Evolutionary conservation across 2,329 filamentous ascomycete species (phyloP), one percentile per base, ranked within the genome.

Genomic region (Blastomyces percursus): DNA sequence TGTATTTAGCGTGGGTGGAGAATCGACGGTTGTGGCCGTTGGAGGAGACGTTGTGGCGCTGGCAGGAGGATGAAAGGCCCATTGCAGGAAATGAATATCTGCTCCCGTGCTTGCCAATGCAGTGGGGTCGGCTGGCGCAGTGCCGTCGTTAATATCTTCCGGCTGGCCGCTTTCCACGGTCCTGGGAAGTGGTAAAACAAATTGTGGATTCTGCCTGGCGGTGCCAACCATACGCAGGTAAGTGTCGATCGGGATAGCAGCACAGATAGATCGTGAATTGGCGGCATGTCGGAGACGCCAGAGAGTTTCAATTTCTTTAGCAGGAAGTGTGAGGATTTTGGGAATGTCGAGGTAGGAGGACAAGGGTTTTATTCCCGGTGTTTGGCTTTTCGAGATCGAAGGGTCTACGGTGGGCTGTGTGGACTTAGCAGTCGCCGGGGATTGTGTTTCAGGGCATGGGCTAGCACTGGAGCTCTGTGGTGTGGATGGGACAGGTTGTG

Each of bases 41-140:
- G 65, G 57, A 1, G 65, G 54, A 11, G 65, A 55, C n/a, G 66
- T 63, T 5, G 66, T 65, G 0, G 77, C 76, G 0, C 79, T 81
- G 1, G 81, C 76, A 2, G 81, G 79, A 0, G 86, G 82, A 64
- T 96, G 92, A 76, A 96, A 96, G 0, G 89, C 89, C 91, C 95
- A 99, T 76, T 99, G 93, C 65, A 99, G 77, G 75, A 96, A 96
- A 77, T 99, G 94, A 55, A 99, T 91, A 75, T 97, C 94, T 56
- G 91, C 90, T 57, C 70, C 71, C 24, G 69, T 75, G 63, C 62
- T 69, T 52, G 66, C 73, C 1, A 48, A 62, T 24, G 67, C 65
- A 9, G 67, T 68, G 40, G 65, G 61, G 2, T 67, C 64, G 5
- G 67, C 69, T 42, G 65, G 61, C 2, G 67, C 66, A 6, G 65